A percentile compares a stretch with the other conserved stretches of the same genome.
phyloP scores from a whole-genome alignment of 192 early-diverging fungal genomes.

The Coemansia sp. region DNA sequence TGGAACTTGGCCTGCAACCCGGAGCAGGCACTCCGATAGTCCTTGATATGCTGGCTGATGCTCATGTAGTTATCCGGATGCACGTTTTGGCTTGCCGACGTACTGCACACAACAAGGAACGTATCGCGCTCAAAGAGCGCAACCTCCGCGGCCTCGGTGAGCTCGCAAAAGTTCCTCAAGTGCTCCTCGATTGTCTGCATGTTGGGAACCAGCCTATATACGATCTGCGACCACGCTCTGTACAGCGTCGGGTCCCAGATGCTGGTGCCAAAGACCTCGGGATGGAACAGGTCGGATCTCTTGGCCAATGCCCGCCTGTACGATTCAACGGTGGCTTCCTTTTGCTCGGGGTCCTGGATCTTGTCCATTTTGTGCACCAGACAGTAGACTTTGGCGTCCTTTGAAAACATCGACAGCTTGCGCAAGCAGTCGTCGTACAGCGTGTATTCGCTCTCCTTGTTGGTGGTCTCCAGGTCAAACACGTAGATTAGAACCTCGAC shows the following conservation, averaged over 20 bases:
- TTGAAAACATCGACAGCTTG: constrained; percentile 76
- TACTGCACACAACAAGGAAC: constrained; percentile 86
- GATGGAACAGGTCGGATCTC: constrained; percentile 27
- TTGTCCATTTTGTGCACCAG: constrained; percentile 99
- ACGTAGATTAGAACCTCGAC: constrained; percentile 99
- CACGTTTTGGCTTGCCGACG: not conserved
- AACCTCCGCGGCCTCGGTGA: constrained; percentile 94
- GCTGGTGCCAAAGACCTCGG: constrained; percentile 38
- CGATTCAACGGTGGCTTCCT: constrained; percentile 41
- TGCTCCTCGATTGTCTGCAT: constrained; percentile 78
- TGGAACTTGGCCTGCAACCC: constrained; percentile 77
- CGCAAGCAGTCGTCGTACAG: constrained; percentile 90
- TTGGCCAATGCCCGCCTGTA: constrained; percentile 32
- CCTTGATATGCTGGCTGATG: constrained; percentile 50
- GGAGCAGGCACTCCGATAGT: constrained; percentile 34
- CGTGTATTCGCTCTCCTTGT: constrained; percentile 87
- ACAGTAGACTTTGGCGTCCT: constrained; percentile 93
- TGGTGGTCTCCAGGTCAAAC: constrained; percentile 93
- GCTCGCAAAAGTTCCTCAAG: constrained; percentile 74
- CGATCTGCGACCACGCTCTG: constrained; percentile 96
- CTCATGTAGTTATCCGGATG: constrained; percentile 29
- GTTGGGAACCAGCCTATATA: constrained; percentile 94
- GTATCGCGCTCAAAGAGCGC: constrained; percentile 94
- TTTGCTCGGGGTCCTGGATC: constrained; percentile 73
- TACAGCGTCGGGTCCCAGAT: constrained; percentile 46